Percentiles rank a stretch among this genome's conserved stretches.
phyloP scores from a whole-genome alignment of 2,329 filamentous ascomycete species.

The Tolypocladium inflatum region DNA sequence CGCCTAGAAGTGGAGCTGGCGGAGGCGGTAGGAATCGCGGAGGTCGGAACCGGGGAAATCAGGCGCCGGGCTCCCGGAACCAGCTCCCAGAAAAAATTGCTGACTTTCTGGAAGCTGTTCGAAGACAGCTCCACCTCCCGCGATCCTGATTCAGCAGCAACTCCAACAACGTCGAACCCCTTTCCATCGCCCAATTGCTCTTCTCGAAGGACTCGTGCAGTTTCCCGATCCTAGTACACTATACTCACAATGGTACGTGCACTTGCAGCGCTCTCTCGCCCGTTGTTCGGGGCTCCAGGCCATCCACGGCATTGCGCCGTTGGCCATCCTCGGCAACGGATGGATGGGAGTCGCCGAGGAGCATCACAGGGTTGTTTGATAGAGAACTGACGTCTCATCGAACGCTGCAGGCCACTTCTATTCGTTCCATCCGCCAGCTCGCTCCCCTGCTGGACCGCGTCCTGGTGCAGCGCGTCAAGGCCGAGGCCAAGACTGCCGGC shows the following conservation, averaged over 20 bases:
- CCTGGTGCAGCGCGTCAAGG: constrained; percentile 95
- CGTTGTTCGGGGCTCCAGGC: background rate
- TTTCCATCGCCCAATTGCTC: background rate
- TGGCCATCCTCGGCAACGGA: too few relatives aligned
- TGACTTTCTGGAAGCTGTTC: constrained; percentile 30
- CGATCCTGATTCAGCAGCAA: background rate
- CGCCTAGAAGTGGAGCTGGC: background rate
- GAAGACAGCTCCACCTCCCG: constrained; percentile 23
- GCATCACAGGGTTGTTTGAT: background rate
- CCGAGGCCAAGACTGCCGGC: constrained; percentile 89
- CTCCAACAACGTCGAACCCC: background rate
- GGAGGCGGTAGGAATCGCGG: constrained; percentile 3
- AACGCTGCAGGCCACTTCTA: constrained; percentile 49
- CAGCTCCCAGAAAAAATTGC: constrained; percentile 25
- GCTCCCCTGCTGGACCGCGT: constrained; percentile 95
- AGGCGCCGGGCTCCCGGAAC: constrained; percentile 11
- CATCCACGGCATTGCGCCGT: background rate
- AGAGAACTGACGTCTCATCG: background rate
- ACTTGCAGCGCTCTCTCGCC: background rate
- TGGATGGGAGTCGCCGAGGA: background rate
- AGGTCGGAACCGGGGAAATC: constrained; percentile 24
- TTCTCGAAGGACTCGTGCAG: background rate
- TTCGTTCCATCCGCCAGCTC: constrained; percentile 93
- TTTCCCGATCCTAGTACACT: background rate
- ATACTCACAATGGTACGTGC: constrained; percentile 20